These are phyloP conservation scores for Pleurotus pulmonarius DNA, from an alignment of 768 basidiomycete genomes.

Conservation along the genomic window DNA sequence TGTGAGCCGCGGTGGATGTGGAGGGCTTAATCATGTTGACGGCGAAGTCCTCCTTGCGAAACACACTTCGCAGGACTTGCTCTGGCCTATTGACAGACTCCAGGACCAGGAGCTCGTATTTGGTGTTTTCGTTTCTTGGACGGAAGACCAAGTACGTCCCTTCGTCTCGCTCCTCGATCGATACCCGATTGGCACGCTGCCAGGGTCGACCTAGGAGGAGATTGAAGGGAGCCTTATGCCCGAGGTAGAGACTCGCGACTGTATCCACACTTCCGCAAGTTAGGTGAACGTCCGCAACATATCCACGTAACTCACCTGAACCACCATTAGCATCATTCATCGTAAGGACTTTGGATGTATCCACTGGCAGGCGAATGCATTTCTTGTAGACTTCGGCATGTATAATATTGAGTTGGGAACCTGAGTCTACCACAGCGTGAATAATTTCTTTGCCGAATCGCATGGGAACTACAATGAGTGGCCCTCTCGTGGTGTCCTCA, in stretches of 20 bases:
- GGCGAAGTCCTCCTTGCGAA: no score
- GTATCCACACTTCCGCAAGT: no score
- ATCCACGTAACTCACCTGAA: neutral
- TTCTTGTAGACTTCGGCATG: neutral
- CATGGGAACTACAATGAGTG: neutral
- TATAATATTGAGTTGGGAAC: neutral
- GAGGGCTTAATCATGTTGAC: no score
- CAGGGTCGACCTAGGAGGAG: constrained; percentile 19
- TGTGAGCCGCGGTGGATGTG: no score
- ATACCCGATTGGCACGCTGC: constrained; percentile 17
- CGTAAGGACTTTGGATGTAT: constrained; percentile 6
- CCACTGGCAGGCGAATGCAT: constrained; percentile 5
- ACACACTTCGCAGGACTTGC: no score
- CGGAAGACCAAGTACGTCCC: constrained; percentile 9
- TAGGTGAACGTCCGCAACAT: no score
- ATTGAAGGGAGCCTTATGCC: no score
- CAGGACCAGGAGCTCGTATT: neutral
- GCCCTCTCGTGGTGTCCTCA: neutral
- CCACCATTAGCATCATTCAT: constrained; percentile 20
- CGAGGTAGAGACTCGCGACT: no score
- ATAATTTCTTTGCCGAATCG: neutral
- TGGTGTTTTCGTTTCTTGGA: neutral
- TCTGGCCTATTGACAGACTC: neutral
- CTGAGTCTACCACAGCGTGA: neutral
- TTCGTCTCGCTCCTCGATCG: constrained; percentile 16